A percentile compares a stretch with the other conserved stretches of the same genome.
Evolutionary conservation across 1,284 basidiomycete genomes (phyloP).

Genomic region (Hortiboletus rubellus): DNA sequence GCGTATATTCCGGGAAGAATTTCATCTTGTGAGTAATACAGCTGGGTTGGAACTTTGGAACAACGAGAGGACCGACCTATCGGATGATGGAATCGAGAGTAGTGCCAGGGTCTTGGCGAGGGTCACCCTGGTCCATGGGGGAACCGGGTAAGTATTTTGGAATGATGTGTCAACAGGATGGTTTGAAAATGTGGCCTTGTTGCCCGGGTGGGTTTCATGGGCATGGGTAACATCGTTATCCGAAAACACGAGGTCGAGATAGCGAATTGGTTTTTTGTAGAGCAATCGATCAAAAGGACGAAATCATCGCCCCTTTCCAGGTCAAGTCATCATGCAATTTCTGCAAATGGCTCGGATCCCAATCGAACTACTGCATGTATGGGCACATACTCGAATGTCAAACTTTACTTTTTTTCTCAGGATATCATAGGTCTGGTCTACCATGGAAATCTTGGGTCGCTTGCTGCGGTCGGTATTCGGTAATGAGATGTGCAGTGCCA

Average conservation of each 20-base stretch:
- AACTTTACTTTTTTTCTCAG: slow-evolving; percentile 1
- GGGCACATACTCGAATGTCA: slow-evolving; percentile 6
- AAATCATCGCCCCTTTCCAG: neutral
- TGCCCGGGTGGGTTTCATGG: neutral
- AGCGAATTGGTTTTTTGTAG: slow-evolving; percentile 7
- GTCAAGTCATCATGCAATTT: neutral
- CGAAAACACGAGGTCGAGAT: slow-evolving; percentile 12
- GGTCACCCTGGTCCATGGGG: neutral
- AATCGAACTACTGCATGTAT: neutral
- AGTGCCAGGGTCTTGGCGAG: neutral
- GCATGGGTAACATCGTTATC: slow-evolving; percentile 5
- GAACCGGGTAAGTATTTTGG: neutral
- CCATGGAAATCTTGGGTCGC: neutral
- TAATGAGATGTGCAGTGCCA: too few species aligned
- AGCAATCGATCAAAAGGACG: neutral
- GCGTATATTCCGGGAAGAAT: neutral
- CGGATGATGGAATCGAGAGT: slow-evolving; percentile 1
- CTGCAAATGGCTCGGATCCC: neutral
- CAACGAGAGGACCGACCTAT: neutral
- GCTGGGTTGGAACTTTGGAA: neutral
- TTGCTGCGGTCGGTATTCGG: neutral
- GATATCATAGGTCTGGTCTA: neutral
- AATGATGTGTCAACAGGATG: neutral
- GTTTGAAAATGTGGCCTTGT: neutral
- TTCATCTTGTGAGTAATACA: slow-evolving; percentile 5